phyloP scores from a whole-genome alignment of 345 rosid species.

The Melaleuca alternifolia region DNA sequence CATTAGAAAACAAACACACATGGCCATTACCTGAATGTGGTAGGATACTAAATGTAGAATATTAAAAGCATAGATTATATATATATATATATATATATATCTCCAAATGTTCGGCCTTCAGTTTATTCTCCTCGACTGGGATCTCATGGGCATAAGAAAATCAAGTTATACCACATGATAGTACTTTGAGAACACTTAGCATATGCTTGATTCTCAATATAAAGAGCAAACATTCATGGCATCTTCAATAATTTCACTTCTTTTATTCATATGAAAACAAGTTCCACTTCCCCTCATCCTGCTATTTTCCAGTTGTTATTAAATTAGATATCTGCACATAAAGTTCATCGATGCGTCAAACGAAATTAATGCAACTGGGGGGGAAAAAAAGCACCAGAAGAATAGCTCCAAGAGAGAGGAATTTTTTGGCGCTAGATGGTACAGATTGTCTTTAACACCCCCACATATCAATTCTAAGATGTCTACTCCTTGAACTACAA shows the following conservation, averaged over 20 bases:
- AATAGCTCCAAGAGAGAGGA: neutral
- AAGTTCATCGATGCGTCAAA: neutral
- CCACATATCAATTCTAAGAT: neutral
- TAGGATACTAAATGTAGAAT: neutral
- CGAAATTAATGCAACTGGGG: neutral
- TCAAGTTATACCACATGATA: neutral
- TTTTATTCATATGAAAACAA: neutral
- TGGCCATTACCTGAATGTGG: neutral
- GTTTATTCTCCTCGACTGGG: neutral
- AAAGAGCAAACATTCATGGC: neutral
- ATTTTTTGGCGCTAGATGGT: neutral
- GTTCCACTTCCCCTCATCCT: neutral
- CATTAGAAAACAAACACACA: neutral
- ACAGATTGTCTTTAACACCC: neutral
- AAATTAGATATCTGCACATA: neutral
- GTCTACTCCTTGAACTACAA: conserved; percentile 7
- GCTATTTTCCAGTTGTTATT: neutral
- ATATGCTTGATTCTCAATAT: neutral
- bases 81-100: no score
- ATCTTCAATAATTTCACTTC: neutral
- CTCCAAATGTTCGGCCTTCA: neutral
- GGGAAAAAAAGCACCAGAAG: neutral
- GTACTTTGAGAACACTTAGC: neutral
- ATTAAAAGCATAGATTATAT: neutral
- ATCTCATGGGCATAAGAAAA: neutral